These are phyloP conservation scores for Chaetomiaceae sp. DNA, from an alignment of 2,329 filamentous ascomycete species.

Conservation along the genomic window DNA sequence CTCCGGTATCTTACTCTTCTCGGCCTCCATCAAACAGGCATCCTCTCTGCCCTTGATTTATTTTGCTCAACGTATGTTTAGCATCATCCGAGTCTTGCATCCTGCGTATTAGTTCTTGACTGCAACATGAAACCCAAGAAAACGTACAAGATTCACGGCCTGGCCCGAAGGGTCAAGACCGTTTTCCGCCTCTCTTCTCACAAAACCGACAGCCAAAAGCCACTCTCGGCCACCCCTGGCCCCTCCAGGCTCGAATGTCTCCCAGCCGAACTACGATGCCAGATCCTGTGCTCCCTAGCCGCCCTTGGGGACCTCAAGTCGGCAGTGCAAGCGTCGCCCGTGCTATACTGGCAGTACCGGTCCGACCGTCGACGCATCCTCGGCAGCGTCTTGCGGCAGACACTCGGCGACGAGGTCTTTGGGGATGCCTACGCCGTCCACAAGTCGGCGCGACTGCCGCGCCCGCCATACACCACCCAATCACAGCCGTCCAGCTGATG, in stretches of 20 bases:
- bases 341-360: background rate
- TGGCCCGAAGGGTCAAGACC: no score
- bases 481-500: background rate
- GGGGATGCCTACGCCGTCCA: background rate
- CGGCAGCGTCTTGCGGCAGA: background rate
- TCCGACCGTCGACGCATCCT: background rate
- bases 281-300: constrained; percentile 22
- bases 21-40: no score
- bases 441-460: background rate
- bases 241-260: background rate
- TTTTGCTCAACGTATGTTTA: no score
- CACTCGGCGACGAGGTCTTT: background rate
- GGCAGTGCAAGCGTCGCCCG: background rate
- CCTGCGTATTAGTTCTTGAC: no score
- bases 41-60: no score
- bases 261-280: constrained; percentile 12
- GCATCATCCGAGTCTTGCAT: no score
- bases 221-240: no score
- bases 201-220: no score
- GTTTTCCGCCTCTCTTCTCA: no score
- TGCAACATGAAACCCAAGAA: no score
- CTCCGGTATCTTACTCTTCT: no score
- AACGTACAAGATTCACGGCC: no score
- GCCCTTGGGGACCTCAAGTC: background rate
- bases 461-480: background rate